A percentile compares a stretch with the other conserved stretches of the same genome.
Evolutionary conservation across 805 yeast species (phyloP).

Genomic region (Candida montana): DNA sequence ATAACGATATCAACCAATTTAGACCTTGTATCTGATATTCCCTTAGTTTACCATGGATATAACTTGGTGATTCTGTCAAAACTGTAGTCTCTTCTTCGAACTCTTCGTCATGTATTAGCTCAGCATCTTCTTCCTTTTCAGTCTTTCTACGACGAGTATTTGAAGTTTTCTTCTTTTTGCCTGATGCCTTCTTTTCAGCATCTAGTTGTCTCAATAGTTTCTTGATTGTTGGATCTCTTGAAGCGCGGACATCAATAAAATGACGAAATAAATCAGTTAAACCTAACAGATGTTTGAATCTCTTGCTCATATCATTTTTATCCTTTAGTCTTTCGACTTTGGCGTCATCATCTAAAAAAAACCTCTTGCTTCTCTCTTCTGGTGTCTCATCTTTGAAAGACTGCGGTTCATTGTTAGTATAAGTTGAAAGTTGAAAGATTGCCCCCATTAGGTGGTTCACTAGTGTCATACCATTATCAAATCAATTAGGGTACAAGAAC

Average conservation of each 20-base stretch:
- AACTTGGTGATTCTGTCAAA: conserved; percentile 83
- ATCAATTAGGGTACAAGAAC: too few relatives aligned
- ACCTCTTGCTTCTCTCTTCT: conserved; percentile 42
- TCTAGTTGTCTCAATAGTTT: conserved; percentile 55
- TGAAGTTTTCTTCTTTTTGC: conserved; percentile 12
- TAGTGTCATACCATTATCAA: too few relatives aligned
- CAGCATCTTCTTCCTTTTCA: conserved; percentile 95
- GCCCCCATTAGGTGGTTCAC: too few relatives aligned
- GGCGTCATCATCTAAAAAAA: conserved; percentile 48
- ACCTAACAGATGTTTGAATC: conserved; percentile 77
- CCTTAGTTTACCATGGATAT: conserved; percentile 69
- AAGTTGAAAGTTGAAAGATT: too few relatives aligned
- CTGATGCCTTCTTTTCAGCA: conserved; percentile 37
- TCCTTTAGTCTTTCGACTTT: conserved; percentile 49
- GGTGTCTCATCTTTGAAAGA: conserved; percentile 21
- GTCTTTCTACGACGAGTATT: conserved; percentile 69
- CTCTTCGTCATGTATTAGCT: conserved; percentile 77
- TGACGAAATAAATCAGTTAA: conserved; percentile 84
- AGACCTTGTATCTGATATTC: conserved; percentile 94
- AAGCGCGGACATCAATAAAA: conserved; percentile 76
- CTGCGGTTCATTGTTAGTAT: conserved; percentile 1
- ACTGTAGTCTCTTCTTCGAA: conserved; percentile 59
- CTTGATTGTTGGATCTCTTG: conserved; percentile 69
- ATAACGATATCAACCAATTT: conserved; percentile 87
- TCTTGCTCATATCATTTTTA: conserved; percentile 63